Base-by-base conservation (phyloP, 2,329 filamentous ascomycete genomes). In the Metarhizium rileyi region DNA sequence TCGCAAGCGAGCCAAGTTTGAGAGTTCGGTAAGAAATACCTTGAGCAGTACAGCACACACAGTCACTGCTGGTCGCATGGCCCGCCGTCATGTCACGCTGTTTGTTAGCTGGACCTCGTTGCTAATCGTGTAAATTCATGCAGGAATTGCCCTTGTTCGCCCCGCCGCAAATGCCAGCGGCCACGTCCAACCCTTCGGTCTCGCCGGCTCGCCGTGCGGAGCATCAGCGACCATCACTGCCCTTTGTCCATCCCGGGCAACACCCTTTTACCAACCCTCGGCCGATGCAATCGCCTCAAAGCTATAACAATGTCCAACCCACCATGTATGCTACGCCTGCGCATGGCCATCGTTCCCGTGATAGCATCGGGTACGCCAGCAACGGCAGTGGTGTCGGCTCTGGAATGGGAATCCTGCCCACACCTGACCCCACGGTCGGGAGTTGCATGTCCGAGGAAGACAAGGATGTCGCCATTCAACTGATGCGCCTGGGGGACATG, bases 401-500 rank as follows among this genome's bases (percentile, higher is more conserved):
- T 36, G 63, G 59, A 44, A 62, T 68, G 63, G 65, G 83, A 49
- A 80, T 94, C 57, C 74, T 96, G 55, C 90, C 90, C 20, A 98
- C 93, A 2, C 93, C 93, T 25, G 93, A 97, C 60, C 91, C 91
- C n/a, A 98, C 93, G 12, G 87, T 97, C 59, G 88, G 88, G 49
- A 97, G 91, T 69, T 94, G 89, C 66, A 91, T 98, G 67, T 97
- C 91, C 14, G 93, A 98, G 64, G 93, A 98, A 68, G 81, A 84
- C 58, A 84, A 84, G 63, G 93, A 98, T 68, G 93, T 97, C 54
- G 93, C 93, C 50, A 84, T 96, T 63, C 93, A 97, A 70, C 76
- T 98, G 61, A 97, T 98, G 84, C 86, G 91, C 58, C 79, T 98
- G 49, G 90, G 93, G 43, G 90, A 96, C 64, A 88, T 90, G 59